Percentiles rank a stretch among this genome's conserved stretches.
phyloP scores from a whole-genome alignment of 352 stramenopile genomes.

The Pythium monospermum region DNA sequence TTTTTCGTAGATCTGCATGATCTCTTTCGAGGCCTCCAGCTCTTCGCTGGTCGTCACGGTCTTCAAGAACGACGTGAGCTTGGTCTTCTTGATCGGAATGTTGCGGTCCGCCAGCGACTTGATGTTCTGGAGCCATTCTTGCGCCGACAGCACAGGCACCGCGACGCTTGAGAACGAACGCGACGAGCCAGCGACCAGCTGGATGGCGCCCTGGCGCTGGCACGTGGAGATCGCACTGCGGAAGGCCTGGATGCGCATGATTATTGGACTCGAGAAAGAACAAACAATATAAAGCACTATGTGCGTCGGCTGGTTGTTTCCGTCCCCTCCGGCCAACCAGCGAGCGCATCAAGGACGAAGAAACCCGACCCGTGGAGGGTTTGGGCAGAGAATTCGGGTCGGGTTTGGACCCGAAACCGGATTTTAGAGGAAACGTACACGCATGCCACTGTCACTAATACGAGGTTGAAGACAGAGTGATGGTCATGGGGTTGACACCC shows the following conservation, averaged over 20 bases:
- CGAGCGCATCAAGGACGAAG: neutral
- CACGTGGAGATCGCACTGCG: constrained; percentile 50
- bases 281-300: no score
- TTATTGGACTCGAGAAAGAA: constrained; percentile 1
- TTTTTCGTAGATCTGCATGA: constrained; percentile 87
- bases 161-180: constrained; percentile 28
- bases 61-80: constrained; percentile 80
- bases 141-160: constrained; percentile 40
- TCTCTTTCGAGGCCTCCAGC: constrained; percentile 74
- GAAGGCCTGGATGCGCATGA: constrained; percentile 62
- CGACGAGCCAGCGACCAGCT: constrained; percentile 20
- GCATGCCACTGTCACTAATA: constrained; percentile 5
- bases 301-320: no score
- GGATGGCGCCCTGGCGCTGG: constrained; percentile 40
- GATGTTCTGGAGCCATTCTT: constrained; percentile 85
- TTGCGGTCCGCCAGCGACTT: constrained; percentile 62
- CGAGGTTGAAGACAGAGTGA: constrained; percentile 9
- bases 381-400: neutral
- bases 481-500: no score
- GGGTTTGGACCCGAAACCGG: neutral
- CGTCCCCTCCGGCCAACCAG: no score
- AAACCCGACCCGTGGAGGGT: neutral
- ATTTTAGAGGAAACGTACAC: neutral
- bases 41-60: constrained; percentile 76
- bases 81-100: constrained; percentile 77